Evolutionary conservation across 1,284 basidiomycete genomes (phyloP), one percentile per base, ranked within the genome.

Genomic region (Takashimella tepidaria): DNA sequence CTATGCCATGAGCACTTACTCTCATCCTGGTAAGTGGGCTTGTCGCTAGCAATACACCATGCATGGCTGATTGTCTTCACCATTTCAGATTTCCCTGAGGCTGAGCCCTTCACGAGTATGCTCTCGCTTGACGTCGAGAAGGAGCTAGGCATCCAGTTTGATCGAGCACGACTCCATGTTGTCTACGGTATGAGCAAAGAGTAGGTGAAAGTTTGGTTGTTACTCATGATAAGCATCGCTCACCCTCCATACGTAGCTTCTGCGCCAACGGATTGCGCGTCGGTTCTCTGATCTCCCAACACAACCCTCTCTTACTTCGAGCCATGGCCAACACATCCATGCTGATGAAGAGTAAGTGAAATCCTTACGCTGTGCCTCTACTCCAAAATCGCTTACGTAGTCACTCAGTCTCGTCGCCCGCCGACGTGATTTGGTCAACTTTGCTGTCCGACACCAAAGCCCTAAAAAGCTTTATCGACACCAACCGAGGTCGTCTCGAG

Each of bases 251-350:
- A 16, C 42, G 42, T 42, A 70, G 69, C 57, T 79, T 78, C 54
- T 77, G 76, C 55, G 66, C 73, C 25, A 79, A 79, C 59, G 77
- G 77, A 2, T 62, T 76, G n/a, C 68, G 75, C 1, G 60, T 76
- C 25, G 77, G 76, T 13, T 63, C 70, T 5, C 62, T 77, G 4
- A 66, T 77, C 43, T 72, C 72, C 8, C 76, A 76, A 51, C 61
- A 71, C 50, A 77, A 78, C 63, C 73, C 72, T 2, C 61, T 71
- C 5, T 60, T 77, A 8, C 64, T 77, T 20, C 64, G 74, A 22
- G 66, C 73, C 1, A 71, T 75, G 66, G 70, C 72, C 12, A 68
- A 68, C 48, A 70, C 70, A 2, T 64, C 63, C 8, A 68, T 73
- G 65, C 60, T 73, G 24, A 73, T 73, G 70, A 74, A 74, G 57